These are phyloP conservation scores for Artomyces pyxidatus DNA, from an alignment of 768 basidiomycete genomes.

Conservation along the genomic window DNA sequence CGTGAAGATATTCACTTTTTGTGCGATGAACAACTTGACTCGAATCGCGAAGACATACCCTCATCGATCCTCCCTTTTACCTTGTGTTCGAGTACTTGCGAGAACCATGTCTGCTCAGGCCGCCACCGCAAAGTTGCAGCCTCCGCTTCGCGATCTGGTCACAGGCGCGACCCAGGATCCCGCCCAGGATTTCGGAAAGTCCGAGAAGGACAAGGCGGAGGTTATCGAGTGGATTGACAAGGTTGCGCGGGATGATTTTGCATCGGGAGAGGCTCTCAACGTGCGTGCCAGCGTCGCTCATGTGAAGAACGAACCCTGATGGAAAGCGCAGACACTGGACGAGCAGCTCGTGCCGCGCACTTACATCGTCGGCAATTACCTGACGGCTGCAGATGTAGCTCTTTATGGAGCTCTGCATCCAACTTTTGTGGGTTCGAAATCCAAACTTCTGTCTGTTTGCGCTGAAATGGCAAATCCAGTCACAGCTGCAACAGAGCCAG, in stretches of 20 bases:
- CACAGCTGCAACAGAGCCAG: constrained; percentile 59
- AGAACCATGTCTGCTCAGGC: constrained; percentile 21
- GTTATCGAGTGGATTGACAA: constrained; percentile 67
- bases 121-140: constrained; percentile 19
- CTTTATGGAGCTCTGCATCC: constrained; percentile 88
- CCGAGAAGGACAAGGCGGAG: constrained; percentile 54
- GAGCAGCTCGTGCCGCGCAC: constrained; percentile 65
- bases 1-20: no score
- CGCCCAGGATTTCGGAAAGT: constrained; percentile 37
- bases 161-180: constrained; percentile 32
- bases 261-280: constrained; percentile 38
- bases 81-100: neutral
- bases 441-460: no score
- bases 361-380: constrained; percentile 75
- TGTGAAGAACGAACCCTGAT: neutral
- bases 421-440: constrained; percentile 49
- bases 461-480: no score
- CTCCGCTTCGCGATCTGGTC: constrained; percentile 43
- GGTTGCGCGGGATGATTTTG: constrained; percentile 41
- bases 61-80: constrained; percentile 5
- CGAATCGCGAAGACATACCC: neutral
- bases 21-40: constrained; percentile 1
- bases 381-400: constrained; percentile 87
- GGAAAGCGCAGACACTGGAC: constrained; percentile 53
- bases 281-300: no score